phyloP scores from a whole-genome alignment of 768 basidiomycete species.

The Suillus variegatus region DNA sequence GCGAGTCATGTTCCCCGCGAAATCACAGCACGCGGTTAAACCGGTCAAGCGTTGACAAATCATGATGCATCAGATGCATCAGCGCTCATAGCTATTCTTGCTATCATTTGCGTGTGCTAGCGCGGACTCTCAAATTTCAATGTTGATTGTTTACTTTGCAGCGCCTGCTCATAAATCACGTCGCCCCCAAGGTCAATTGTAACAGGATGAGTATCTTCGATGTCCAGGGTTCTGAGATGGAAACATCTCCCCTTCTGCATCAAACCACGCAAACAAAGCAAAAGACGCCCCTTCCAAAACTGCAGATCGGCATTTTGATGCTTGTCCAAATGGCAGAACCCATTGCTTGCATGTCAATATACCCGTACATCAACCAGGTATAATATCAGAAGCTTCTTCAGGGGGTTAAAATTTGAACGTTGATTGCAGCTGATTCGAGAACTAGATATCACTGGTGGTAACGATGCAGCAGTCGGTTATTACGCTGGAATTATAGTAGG shows the following conservation, averaged over 20 bases:
- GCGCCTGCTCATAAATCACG: background rate
- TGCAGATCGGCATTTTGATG: conserved; percentile 40
- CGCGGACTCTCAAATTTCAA: background rate
- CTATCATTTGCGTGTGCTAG: background rate
- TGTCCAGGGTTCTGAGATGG: background rate
- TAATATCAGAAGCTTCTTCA: background rate
- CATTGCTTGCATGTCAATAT: conserved; percentile 43
- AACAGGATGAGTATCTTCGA: background rate
- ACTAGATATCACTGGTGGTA: conserved; percentile 43
- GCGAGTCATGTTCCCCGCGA: background rate
- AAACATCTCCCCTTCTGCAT: background rate
- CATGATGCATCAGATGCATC: too few relatives aligned
- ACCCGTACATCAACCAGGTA: conserved; percentile 53
- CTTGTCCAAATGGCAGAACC: conserved; percentile 35
- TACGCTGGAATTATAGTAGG: conserved; percentile 49
- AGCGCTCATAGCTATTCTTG: background rate
- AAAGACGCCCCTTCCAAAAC: conserved; percentile 37
- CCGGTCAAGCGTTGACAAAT: background rate
- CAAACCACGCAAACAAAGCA: conserved; percentile 3
- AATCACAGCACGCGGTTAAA: background rate
- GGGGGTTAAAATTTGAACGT: background rate
- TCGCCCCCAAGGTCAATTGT: background rate
- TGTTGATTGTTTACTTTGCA: background rate
- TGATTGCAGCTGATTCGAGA: conserved; percentile 39
- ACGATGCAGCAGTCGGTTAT: conserved; percentile 46